Evolutionary conservation across 768 basidiomycete species (phyloP).

Genomic region (Russula sp.): DNA sequence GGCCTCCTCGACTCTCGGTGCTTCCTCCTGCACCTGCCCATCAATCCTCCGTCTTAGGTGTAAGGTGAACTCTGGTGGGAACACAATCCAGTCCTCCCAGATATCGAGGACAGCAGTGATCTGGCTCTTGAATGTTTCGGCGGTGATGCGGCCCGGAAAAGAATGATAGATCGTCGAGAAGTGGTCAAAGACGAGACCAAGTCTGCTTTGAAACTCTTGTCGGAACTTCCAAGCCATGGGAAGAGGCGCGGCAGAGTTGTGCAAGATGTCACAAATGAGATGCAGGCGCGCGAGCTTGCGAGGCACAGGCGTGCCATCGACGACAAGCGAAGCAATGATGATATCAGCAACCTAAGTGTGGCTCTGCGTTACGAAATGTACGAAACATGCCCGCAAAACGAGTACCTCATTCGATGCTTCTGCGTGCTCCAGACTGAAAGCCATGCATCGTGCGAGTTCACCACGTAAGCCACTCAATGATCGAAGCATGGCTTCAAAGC

Average conservation of each 20-base stretch:
- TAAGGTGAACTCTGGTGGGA: slow-evolving; percentile 76
- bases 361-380: background rate
- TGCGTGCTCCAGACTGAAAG: slow-evolving; percentile 94
- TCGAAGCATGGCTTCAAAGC: slow-evolving; percentile 89
- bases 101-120: slow-evolving; percentile 85
- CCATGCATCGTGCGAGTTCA: slow-evolving; percentile 92
- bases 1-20: slow-evolving; percentile 17
- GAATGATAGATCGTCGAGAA: slow-evolving; percentile 90
- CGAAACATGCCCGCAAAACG: slow-evolving; percentile 1
- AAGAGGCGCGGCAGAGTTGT: slow-evolving; percentile 90
- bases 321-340: slow-evolving; percentile 79
- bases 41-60: slow-evolving; percentile 71
- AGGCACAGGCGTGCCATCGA: slow-evolving; percentile 94
- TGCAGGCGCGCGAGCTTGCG: slow-evolving; percentile 93
- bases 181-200: slow-evolving; percentile 95
- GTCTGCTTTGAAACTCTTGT: slow-evolving; percentile 82
- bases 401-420: slow-evolving; percentile 89
- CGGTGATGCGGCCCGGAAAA: slow-evolving; percentile 93
- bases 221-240: slow-evolving; percentile 98
- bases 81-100: slow-evolving; percentile 99
- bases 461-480: slow-evolving; percentile 79
- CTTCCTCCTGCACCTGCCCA: slow-evolving; percentile 37
- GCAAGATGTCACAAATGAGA: slow-evolving; percentile 94
- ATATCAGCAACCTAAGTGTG: slow-evolving; percentile 78
- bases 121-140: slow-evolving; percentile 92